Percentiles rank a stretch among this genome's conserved stretches.
These are phyloP conservation scores for Rhodotorula kratochvilovae DNA, from an alignment of 768 basidiomycete species.

Conservation along the genomic window DNA sequence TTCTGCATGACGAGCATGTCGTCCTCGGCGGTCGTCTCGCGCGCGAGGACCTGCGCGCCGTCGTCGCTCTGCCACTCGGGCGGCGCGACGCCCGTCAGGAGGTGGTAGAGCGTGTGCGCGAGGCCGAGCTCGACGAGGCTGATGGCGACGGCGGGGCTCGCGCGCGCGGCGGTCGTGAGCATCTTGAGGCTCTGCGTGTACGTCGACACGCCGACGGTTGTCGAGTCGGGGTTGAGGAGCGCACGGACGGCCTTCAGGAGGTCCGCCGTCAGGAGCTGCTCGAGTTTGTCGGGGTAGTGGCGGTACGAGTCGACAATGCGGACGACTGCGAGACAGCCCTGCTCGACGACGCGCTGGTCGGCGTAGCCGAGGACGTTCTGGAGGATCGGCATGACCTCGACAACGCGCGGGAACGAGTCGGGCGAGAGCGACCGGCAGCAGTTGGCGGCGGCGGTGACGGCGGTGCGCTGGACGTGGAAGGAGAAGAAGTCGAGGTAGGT, in stretches of 20 bases:
- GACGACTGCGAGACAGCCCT: constrained; percentile 88
- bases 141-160: constrained; percentile 80
- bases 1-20: constrained; percentile 99
- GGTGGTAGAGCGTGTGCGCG: constrained; percentile 86
- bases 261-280: constrained; percentile 67
- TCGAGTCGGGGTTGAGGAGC: constrained; percentile 41
- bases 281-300: constrained; percentile 78
- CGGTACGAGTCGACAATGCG: constrained; percentile 88
- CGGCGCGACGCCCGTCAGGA: constrained; percentile 87
- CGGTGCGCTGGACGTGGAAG: constrained; percentile 93
- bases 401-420: constrained; percentile 84
- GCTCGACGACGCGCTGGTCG: constrained; percentile 96
- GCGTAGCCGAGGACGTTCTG: constrained; percentile 85
- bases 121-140: constrained; percentile 85
- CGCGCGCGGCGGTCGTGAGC: constrained; percentile 77
- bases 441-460: constrained; percentile 91
- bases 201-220: constrained; percentile 51
- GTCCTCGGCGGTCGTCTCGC: constrained; percentile 56
- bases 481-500: constrained; percentile 98
- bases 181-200: constrained; percentile 83
- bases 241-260: constrained; percentile 49
- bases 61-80: constrained; percentile 51
- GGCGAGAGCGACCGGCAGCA: constrained; percentile 88
- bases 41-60: constrained; percentile 29
- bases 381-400: constrained; percentile 76